Percentiles rank a stretch among this genome's conserved stretches.
Evolutionary conservation across 768 basidiomycete genomes (phyloP).

Genomic region (Boletus sp.): DNA sequence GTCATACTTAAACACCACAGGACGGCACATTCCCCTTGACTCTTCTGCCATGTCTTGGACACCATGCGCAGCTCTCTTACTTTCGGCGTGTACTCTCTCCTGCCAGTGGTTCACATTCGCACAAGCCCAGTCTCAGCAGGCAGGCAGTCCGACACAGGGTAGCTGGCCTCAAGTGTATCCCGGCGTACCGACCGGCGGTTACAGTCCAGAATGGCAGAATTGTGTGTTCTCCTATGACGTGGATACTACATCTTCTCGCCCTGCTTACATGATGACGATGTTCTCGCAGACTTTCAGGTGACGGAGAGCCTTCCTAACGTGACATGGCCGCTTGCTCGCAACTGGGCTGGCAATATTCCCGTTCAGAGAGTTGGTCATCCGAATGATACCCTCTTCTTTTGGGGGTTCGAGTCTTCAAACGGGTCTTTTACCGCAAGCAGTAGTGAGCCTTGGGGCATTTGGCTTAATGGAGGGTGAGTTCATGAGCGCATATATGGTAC

Average conservation of each 20-base stretch:
- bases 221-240: constrained; percentile 39
- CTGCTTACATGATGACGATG: background rate
- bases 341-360: constrained; percentile 64
- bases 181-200: constrained; percentile 43
- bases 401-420: too few relatives aligned
- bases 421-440: too few relatives aligned
- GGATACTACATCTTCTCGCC: too few relatives aligned
- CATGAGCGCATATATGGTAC: background rate
- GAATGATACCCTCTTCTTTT: too few relatives aligned
- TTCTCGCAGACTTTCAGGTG: constrained; percentile 53
- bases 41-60: background rate
- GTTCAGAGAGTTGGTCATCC: constrained; percentile 28
- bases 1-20: too few relatives aligned
- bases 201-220: constrained; percentile 58
- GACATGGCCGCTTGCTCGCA: constrained; percentile 47
- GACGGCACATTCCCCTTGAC: background rate
- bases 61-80: background rate
- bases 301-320: constrained; percentile 57
- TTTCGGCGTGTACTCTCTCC: background rate
- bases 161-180: constrained; percentile 41
- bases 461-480: too few relatives aligned
- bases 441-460: too few relatives aligned
- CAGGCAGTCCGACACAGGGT: background rate
- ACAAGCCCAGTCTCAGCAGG: background rate
- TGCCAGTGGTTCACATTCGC: background rate